These are phyloP conservation scores for Candida chilensis DNA, from an alignment of 805 yeast species.

Conservation along the genomic window DNA sequence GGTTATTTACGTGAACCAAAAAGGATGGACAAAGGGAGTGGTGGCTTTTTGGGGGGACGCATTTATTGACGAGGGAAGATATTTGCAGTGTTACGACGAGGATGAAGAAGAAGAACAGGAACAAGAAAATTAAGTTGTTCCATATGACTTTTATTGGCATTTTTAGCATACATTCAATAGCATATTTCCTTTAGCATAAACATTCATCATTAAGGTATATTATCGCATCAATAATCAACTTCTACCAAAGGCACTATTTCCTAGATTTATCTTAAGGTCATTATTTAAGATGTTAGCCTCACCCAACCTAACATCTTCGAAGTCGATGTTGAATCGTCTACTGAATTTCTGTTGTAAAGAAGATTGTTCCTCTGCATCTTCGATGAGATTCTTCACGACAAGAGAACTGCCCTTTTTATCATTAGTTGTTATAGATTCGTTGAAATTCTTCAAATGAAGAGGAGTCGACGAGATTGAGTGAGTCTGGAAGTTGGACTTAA, in stretches of 20 bases:
- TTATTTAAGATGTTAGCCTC: no score
- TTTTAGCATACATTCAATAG: no score
- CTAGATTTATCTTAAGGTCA: no score
- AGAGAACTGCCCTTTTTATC: background rate
- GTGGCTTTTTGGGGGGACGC: slow-evolving; percentile 52
- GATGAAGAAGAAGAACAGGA: no score
- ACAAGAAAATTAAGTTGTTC: no score
- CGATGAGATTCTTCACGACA: background rate
- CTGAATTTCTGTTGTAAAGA: background rate
- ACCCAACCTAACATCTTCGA: no score
- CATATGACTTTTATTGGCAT: no score
- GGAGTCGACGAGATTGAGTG: background rate
- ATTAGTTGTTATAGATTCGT: background rate
- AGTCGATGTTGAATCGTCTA: background rate
- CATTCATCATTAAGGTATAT: no score
- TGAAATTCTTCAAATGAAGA: background rate
- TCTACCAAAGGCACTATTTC: no score
- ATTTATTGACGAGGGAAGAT: slow-evolving; percentile 15
- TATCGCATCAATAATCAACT: no score
- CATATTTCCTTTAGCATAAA: no score
- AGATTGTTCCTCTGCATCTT: background rate
- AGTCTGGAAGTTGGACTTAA: background rate
- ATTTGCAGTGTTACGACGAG: no score
- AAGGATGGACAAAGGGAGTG: slow-evolving; percentile 43
- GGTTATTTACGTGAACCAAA: slow-evolving; percentile 28